These are phyloP conservation scores for Sinapis alba DNA, from an alignment of 441 rosid species.

Conservation along the genomic window DNA sequence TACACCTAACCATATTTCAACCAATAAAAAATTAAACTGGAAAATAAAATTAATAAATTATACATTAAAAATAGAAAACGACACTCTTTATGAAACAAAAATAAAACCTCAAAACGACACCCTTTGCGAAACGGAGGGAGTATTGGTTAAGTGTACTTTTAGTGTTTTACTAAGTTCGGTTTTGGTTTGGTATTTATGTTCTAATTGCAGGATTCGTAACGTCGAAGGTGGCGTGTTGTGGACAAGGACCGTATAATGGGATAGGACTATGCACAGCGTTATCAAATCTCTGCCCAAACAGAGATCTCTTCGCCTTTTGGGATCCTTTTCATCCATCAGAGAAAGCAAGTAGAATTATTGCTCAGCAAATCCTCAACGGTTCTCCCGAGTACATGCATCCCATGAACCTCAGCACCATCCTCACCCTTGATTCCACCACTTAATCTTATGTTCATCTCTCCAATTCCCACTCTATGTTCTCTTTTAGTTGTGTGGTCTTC, in stretches of 20 bases:
- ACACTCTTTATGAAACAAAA: no score
- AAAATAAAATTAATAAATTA: no score
- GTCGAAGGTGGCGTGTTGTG: slow-evolving; percentile 71
- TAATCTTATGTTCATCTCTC: slow-evolving; percentile 11
- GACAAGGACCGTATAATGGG: slow-evolving; percentile 75
- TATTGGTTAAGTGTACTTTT: background rate
- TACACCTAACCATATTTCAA: no score
- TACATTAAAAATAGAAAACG: no score
- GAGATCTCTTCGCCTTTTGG: slow-evolving; percentile 68
- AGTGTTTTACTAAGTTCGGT: background rate
- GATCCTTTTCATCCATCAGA: slow-evolving; percentile 80
- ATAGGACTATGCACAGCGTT: slow-evolving; percentile 62
- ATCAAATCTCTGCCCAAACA: slow-evolving; percentile 66
- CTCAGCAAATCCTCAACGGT: slow-evolving; percentile 48
- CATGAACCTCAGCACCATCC: slow-evolving; percentile 67
- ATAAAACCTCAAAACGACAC: no score
- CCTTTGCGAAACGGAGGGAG: no score
- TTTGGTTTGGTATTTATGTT: background rate
- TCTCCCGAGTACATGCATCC: slow-evolving; percentile 56
- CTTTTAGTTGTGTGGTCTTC: background rate
- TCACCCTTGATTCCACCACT: slow-evolving; percentile 53
- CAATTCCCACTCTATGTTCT: slow-evolving; percentile 5
- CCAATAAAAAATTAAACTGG: no score
- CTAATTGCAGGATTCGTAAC: slow-evolving; percentile 58
- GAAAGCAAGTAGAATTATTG: slow-evolving; percentile 64